Base-by-base conservation (phyloP, 768 basidiomycete species). In the Pleurotus ostreatus region DNA sequence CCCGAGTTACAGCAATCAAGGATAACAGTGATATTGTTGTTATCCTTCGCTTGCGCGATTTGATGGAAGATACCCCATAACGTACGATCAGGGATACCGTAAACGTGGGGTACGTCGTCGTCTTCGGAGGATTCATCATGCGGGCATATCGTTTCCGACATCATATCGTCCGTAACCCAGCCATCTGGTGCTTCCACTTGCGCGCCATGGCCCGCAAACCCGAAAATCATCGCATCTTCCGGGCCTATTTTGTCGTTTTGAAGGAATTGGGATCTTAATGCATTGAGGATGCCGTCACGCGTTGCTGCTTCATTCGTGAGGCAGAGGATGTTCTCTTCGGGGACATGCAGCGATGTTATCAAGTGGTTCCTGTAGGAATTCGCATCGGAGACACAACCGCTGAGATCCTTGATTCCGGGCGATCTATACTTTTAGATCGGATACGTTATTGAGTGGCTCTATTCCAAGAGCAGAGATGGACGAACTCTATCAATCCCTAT, bases 151-250 rank as follows among this genome's bases (percentile, higher is more conserved):
- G 49, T 55, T 22, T 58, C 59, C 30, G 52, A 23, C 18, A 20
- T 25, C 18, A 30, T 41, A 15, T 30, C 53, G 25, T 41, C n/a
- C 6, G 51, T 44, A 13, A 20, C 4, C 59, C 51, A 60, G 8
- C 41, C 20, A 12, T 20, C 43, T 2, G 58, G 59, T 4, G 57
- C 59, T 25, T 12, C 26, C 20, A 55, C 57, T 11, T 49, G 57
- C 39, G 43, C 37, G 22, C 59, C 59, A 47, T 60, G 59, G n/a
- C 59, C 59, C 16, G 57, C 57, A 58, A 25, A 60, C 18, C 15
- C 57, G 47, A 60, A 26, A 22, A 60, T 39, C 16, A 60, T 53
- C 37, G 57, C 16, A 37, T 58, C 57, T 15, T 45, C 39, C 4
- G 18, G 2, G 9, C 39, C 12, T 25, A 60, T 58, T 15, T 47